Evolutionary conservation across 179 eudicot genomes (phyloP).

Genomic region (Beta lomatogona): DNA sequence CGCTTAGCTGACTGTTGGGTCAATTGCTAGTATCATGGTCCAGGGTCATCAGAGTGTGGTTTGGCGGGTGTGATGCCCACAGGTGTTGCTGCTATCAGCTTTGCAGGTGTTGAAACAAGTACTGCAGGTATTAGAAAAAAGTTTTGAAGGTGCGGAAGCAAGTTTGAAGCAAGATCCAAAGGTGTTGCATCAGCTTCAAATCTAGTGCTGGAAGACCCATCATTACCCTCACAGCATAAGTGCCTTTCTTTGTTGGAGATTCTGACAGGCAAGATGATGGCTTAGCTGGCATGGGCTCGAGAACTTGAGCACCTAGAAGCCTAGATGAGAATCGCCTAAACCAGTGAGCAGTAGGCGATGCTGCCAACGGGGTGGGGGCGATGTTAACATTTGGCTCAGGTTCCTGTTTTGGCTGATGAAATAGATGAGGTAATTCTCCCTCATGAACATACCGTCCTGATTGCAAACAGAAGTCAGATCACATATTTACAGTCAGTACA

Average conservation of each 20-base stretch:
- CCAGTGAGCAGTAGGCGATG: constrained; percentile 55
- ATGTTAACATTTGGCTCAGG: constrained; percentile 19
- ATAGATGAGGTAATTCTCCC: constrained; percentile 66
- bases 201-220: constrained; percentile 9
- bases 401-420: constrained; percentile 44
- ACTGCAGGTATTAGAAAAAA: constrained; percentile 46
- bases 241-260: constrained; percentile 51
- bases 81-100: constrained; percentile 66
- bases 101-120: neutral
- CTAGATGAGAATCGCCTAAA: constrained; percentile 59
- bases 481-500: neutral
- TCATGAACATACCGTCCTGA: constrained; percentile 76
- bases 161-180: constrained; percentile 29
- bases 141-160: constrained; percentile 51
- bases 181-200: constrained; percentile 33
- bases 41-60: constrained; percentile 57
- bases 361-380: constrained; percentile 28
- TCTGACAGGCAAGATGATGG: constrained; percentile 21
- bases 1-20: constrained; percentile 54
- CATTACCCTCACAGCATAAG: constrained; percentile 13
- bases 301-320: constrained; percentile 8
- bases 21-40: constrained; percentile 37
- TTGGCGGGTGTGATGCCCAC: constrained; percentile 37
- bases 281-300: constrained; percentile 22
- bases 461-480: constrained; percentile 9